Evolutionary conservation across 1,284 basidiomycete genomes (phyloP).

Genomic region (Abortiporus biennis): DNA sequence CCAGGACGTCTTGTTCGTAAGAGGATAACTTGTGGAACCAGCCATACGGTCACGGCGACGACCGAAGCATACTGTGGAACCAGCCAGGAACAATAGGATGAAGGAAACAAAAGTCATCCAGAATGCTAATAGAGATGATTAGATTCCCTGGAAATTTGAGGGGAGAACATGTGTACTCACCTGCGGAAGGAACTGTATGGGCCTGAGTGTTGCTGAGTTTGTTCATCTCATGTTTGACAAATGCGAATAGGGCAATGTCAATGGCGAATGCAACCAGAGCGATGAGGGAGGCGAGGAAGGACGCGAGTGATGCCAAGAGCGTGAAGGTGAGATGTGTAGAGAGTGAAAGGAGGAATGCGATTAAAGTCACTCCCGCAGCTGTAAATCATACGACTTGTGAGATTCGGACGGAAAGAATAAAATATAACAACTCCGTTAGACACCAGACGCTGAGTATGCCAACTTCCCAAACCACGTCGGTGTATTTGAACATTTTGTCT

Average conservation of each 20-base stretch:
- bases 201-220: slow-evolving; percentile 37
- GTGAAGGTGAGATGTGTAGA: slow-evolving; percentile 54
- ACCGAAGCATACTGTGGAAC: slow-evolving; percentile 65
- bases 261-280: slow-evolving; percentile 66
- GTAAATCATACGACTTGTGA: slow-evolving; percentile 8
- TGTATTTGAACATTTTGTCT: background rate
- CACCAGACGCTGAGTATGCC: no score
- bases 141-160: slow-evolving; percentile 6
- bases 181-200: slow-evolving; percentile 50
- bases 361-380: slow-evolving; percentile 59
- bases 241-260: slow-evolving; percentile 68
- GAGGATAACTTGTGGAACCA: slow-evolving; percentile 20
- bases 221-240: slow-evolving; percentile 48
- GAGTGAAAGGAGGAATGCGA: slow-evolving; percentile 58
- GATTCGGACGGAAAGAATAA: no score
- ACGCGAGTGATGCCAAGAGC: slow-evolving; percentile 51
- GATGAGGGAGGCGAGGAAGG: slow-evolving; percentile 61
- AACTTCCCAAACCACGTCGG: no score
- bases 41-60: slow-evolving; percentile 35
- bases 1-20: slow-evolving; percentile 17
- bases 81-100: slow-evolving; percentile 55
- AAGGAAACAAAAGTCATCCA: slow-evolving; percentile 71
- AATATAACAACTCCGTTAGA: no score
- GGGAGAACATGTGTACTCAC: slow-evolving; percentile 29
- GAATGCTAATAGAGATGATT: slow-evolving; percentile 42